phyloP scores from a whole-genome alignment of 2,329 filamentous ascomycete species.

The Cyphellophora attinorum region DNA sequence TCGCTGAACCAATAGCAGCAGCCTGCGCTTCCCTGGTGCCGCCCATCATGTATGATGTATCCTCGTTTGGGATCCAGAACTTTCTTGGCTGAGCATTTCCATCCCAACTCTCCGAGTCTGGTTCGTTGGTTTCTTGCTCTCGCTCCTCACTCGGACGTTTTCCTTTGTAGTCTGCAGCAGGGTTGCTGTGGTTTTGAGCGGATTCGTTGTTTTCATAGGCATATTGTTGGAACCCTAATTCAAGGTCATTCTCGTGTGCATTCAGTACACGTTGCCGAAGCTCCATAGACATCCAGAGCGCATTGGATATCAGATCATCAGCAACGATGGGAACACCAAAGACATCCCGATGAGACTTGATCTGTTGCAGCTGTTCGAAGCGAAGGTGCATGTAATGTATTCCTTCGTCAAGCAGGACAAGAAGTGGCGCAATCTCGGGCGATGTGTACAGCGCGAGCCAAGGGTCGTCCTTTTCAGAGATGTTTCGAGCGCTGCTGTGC shows the following conservation, averaged over 20 bases:
- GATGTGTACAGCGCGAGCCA: slow-evolving; percentile 45
- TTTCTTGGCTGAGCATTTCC: slow-evolving; percentile 44
- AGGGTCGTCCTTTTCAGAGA: slow-evolving; percentile 34
- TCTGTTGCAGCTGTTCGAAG: slow-evolving; percentile 49
- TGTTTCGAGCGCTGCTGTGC: slow-evolving; percentile 18
- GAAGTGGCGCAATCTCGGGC: slow-evolving; percentile 44
- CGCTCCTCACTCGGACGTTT: slow-evolving; percentile 23
- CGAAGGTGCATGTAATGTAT: slow-evolving; percentile 52
- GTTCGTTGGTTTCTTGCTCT: slow-evolving; percentile 23
- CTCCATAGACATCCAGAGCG: slow-evolving; percentile 49
- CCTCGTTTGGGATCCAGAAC: slow-evolving; percentile 47
- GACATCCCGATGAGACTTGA: slow-evolving; percentile 40
- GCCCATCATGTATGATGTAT: slow-evolving; percentile 48
- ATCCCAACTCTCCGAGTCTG: slow-evolving; percentile 44
- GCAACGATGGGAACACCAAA: slow-evolving; percentile 46
- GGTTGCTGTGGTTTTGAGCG: slow-evolving; percentile 5
- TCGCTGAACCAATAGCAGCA: slow-evolving; percentile 35
- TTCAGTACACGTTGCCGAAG: slow-evolving; percentile 47
- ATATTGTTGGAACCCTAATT: slow-evolving; percentile 40
- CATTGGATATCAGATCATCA: slow-evolving; percentile 45
- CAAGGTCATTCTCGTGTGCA: slow-evolving; percentile 40
- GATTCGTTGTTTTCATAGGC: slow-evolving; percentile 21
- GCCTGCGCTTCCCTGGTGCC: slow-evolving; percentile 44
- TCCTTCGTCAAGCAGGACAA: slow-evolving; percentile 48
- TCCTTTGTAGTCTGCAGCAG: slow-evolving; percentile 26